phyloP scores from a whole-genome alignment of 441 rosid genomes.

The Adansonia madagascariensis region DNA sequence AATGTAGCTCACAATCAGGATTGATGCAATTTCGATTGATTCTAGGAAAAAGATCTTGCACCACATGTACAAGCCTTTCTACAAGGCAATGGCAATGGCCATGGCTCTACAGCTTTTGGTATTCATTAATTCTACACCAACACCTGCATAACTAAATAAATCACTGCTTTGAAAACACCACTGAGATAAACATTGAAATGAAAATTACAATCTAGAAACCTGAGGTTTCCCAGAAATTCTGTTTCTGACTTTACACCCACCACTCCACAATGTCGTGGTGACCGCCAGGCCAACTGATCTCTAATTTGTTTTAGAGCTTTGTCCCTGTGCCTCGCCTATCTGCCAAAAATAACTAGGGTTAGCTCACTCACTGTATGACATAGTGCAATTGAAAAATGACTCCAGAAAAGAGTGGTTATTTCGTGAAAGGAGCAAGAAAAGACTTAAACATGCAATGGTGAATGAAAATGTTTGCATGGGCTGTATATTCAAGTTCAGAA shows the following conservation, averaged over 20 bases:
- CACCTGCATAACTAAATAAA: not conserved
- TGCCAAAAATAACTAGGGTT: constrained; percentile 34
- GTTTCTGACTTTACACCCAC: constrained; percentile 39
- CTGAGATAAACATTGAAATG: constrained; percentile 88
- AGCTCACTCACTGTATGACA: not conserved
- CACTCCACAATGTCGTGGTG: constrained; percentile 41
- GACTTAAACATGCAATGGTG: not conserved
- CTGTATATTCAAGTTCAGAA: not conserved
- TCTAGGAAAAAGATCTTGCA: not conserved
- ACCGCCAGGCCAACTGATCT: constrained; percentile 52
- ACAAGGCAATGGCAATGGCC: constrained; percentile 19
- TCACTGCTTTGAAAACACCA: constrained; percentile 74
- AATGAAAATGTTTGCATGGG: not conserved
- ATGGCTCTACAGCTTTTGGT: constrained; percentile 31
- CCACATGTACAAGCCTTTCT: not conserved
- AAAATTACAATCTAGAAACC: constrained; percentile 82
- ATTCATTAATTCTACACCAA: constrained; percentile 31
- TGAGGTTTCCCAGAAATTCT: constrained; percentile 84
- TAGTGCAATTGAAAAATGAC: not conserved
- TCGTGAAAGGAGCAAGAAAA: not conserved
- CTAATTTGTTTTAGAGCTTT: constrained; percentile 73
- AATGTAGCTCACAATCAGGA: not conserved
- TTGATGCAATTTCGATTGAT: constrained; percentile 16
- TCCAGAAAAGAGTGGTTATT: not conserved
- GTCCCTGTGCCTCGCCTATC: constrained; percentile 87